Evolutionary conservation across 192 early-diverging fungal species (phyloP).

Genomic region (Coemansia sp.): DNA sequence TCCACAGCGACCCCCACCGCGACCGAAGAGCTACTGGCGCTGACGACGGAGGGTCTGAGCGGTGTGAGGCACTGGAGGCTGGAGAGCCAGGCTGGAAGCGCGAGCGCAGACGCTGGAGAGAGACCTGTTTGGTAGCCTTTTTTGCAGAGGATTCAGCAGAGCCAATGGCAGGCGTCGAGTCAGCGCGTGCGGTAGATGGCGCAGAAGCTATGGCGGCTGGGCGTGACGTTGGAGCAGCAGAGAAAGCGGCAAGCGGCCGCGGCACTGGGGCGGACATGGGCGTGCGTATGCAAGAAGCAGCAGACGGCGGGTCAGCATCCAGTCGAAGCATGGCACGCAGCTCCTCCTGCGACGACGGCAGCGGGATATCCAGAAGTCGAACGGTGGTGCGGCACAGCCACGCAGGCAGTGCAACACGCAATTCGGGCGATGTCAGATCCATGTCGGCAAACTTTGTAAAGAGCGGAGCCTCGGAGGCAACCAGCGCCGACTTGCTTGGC

Average conservation of each 20-base stretch:
- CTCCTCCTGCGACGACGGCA: conserved; percentile 31
- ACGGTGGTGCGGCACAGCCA: conserved; percentile 52
- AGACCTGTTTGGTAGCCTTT: conserved; percentile 37
- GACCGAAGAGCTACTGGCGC: conserved; percentile 17
- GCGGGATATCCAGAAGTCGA: conserved; percentile 31
- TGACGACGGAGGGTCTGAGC: not conserved
- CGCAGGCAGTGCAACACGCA: conserved; percentile 34
- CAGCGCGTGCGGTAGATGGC: not conserved
- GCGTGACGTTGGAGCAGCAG: not conserved
- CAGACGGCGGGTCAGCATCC: conserved; percentile 4
- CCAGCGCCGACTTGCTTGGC: conserved; percentile 30
- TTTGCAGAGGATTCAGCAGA: conserved; percentile 3
- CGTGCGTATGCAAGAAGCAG: not conserved
- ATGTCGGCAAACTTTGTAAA: conserved; percentile 52
- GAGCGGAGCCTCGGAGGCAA: conserved; percentile 30
- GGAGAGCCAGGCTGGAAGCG: conserved; percentile 28
- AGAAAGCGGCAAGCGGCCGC: not conserved
- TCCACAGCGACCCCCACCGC: conserved; percentile 48
- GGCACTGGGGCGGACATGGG: conserved; percentile 4
- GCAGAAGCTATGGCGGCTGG: not conserved
- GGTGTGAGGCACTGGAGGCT: not conserved
- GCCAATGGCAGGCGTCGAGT: not conserved
- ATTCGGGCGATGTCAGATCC: conserved; percentile 42
- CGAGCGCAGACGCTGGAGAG: conserved; percentile 42
- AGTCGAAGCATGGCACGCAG: conserved; percentile 9